phyloP scores from a whole-genome alignment of 768 basidiomycete genomes.

The Tricholoma sp. region DNA sequence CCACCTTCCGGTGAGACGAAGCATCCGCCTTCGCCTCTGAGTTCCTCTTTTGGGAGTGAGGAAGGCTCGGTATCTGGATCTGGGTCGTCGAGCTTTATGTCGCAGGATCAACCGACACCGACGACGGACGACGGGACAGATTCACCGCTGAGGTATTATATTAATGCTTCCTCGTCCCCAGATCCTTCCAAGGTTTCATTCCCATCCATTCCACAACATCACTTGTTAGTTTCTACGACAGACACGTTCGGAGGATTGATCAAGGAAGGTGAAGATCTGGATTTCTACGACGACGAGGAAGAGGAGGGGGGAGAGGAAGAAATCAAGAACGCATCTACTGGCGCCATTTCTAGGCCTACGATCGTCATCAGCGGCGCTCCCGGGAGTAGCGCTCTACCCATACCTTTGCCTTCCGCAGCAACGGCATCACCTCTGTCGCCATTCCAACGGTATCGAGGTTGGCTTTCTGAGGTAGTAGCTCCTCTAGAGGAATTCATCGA shows the following conservation, averaged over 20 bases:
- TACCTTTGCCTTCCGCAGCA: constrained; percentile 14
- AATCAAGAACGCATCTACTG: constrained; percentile 9
- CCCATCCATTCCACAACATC: constrained; percentile 13
- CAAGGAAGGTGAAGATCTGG: constrained; percentile 10
- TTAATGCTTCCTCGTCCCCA: constrained; percentile 26
- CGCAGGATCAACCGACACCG: constrained; percentile 37
- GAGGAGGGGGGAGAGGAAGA: constrained; percentile 16
- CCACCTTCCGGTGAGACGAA: constrained; percentile 8
- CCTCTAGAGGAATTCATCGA: constrained; percentile 63
- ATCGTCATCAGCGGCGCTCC: constrained; percentile 31
- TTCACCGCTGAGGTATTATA: constrained; percentile 32
- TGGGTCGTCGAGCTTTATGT: constrained; percentile 34
- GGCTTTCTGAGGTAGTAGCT: constrained; percentile 56
- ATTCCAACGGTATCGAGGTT: constrained; percentile 51
- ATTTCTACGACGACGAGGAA: constrained; percentile 21
- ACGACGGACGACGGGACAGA: constrained; percentile 27
- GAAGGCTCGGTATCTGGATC: constrained; percentile 34
- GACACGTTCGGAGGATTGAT: constrained; percentile 35
- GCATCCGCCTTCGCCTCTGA: constrained; percentile 41
- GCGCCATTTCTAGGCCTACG: constrained; percentile 21
- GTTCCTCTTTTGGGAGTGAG: constrained; percentile 43
- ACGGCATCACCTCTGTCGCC: constrained; percentile 35
- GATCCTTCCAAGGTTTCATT: constrained; percentile 19
- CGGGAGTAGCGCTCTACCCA: constrained; percentile 26
- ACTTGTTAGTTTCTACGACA: constrained; percentile 23